Base-by-base conservation (phyloP, 768 basidiomycete species). In the Mycena polygramma region DNA sequence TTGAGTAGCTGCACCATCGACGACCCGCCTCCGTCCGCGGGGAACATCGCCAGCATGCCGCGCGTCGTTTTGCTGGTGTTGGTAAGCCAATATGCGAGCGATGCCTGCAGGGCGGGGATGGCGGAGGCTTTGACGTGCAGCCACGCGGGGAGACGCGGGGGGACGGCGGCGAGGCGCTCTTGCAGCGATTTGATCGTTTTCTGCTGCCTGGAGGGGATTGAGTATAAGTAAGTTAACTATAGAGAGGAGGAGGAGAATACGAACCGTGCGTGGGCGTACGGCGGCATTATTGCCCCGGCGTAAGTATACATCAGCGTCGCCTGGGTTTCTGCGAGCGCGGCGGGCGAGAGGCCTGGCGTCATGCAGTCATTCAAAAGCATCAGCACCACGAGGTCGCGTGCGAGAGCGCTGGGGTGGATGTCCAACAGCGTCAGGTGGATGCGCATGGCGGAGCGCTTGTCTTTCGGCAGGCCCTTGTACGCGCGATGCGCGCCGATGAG, bases 221-320 rank as follows among this genome's bases (percentile, higher is more conserved):
- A 36, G 52, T 20, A 39, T 14, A 39, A 13, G 19, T 19, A 15
- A 2, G 10, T 37, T 48, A 9, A 24, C 8, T 10, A 15, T 39
- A 8, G 17, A 10, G 9, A 15, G 24, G 5, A 58, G 17, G 30
- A 30, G 30, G 30, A 30, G 30, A 30, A 10, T 13, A 67, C 74
- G 26, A 19, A 77, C 76, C 77, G 64, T 26, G 41, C 59, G 52
- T 76, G 61, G 35, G 68, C 71, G 58, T 77, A 77, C 10, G 62
- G 45, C 20, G 79, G 77, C 55, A 78, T 75, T 4, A 76, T 57
- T 51, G 70, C 63, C 0, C 71, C 75, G n/a, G 74, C 48, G 48
- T 71, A 79, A 14, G 66, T 73, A 64, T 75, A 78, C n/a, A 79
- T 57, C 39, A 79, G 48, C n/a, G 77, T 75, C 24, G 76, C 70